Percentiles rank a stretch among this genome's conserved stretches.
phyloP scores from a whole-genome alignment of 371 early-diverging fungal genomes.

The Haplosporangium sp. region DNA sequence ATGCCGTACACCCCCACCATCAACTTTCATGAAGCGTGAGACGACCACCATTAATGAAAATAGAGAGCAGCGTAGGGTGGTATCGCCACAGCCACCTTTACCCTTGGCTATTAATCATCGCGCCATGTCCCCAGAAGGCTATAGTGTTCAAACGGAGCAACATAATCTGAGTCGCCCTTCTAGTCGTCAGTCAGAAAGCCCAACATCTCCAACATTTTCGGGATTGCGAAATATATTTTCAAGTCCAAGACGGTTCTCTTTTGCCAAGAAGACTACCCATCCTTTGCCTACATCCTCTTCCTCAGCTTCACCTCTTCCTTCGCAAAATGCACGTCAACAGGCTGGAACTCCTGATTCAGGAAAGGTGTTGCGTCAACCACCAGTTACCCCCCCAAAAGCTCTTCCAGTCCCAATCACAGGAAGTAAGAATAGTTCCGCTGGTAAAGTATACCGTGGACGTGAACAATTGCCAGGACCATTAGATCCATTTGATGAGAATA shows the following conservation, averaged over 20 bases:
- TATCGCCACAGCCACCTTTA: conserved; percentile 15
- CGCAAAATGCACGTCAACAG: background rate
- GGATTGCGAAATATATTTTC: conserved; percentile 36
- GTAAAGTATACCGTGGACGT: conserved; percentile 24
- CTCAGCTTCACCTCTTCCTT: conserved; percentile 5
- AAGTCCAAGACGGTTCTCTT: conserved; percentile 34
- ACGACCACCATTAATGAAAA: conserved; percentile 17
- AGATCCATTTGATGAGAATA: conserved; percentile 24
- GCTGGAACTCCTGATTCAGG: conserved; percentile 28
- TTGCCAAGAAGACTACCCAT: conserved; percentile 28
- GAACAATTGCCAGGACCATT: conserved; percentile 22
- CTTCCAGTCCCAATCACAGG: conserved; percentile 32
- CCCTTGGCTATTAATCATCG: background rate
- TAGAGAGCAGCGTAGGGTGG: conserved; percentile 14
- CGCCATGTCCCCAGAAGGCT: conserved; percentile 26
- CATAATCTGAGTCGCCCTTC: conserved; percentile 21
- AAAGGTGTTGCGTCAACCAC: conserved; percentile 16
- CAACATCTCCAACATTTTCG: conserved; percentile 40
- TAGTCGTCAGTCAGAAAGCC: conserved; percentile 43
- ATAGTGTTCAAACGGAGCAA: background rate
- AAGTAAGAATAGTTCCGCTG: conserved; percentile 12
- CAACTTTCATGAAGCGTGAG: conserved; percentile 25
- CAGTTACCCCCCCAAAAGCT: conserved; percentile 22
- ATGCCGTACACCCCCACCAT: conserved; percentile 31
- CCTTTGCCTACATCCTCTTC: conserved; percentile 34